Percentiles rank a stretch among this genome's conserved stretches.
Conservation (phyloP, 2,329 filamentous ascomycete genomes). For the Neopestalotiopsis clavispora region DNA sequence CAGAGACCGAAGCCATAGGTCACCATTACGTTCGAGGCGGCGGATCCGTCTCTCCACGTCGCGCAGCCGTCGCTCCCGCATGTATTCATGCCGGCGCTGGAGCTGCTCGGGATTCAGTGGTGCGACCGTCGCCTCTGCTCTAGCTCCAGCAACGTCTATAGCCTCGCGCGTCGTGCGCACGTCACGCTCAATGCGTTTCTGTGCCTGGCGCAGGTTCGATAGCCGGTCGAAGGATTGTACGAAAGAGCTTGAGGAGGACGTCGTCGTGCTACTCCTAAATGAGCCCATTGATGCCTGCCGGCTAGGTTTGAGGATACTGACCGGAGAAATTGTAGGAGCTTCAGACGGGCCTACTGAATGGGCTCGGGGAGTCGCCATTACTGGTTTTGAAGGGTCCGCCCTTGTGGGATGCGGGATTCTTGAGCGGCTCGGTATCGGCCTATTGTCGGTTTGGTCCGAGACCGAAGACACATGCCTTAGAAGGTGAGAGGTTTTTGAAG, state of each 20-base stretch:
- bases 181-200: slow-evolving; percentile 23
- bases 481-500: not conserved
- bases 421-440: not conserved
- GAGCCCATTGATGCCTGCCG: not conserved
- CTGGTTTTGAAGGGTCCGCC: not conserved
- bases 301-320: slow-evolving; percentile 1
- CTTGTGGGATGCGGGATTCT: not conserved
- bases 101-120: slow-evolving; percentile 34
- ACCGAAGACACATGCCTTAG: not conserved
- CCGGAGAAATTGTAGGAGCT: not conserved
- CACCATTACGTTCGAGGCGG: slow-evolving; percentile 51
- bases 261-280: not conserved
- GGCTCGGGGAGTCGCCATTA: not conserved
- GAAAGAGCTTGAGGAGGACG: slow-evolving; percentile 7
- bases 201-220: slow-evolving; percentile 23
- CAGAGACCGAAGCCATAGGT: slow-evolving; percentile 49
- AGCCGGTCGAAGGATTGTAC: slow-evolving; percentile 15
- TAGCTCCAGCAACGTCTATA: slow-evolving; percentile 30
- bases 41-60: slow-evolving; percentile 54
- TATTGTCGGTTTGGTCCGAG: not conserved
- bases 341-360: not conserved
- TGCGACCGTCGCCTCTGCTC: slow-evolving; percentile 29
- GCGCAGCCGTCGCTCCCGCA: slow-evolving; percentile 46
- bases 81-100: slow-evolving; percentile 43
- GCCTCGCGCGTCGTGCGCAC: slow-evolving; percentile 25